Conservation (phyloP, 768 basidiomycete genomes). For the Panellus pusillus region DNA sequence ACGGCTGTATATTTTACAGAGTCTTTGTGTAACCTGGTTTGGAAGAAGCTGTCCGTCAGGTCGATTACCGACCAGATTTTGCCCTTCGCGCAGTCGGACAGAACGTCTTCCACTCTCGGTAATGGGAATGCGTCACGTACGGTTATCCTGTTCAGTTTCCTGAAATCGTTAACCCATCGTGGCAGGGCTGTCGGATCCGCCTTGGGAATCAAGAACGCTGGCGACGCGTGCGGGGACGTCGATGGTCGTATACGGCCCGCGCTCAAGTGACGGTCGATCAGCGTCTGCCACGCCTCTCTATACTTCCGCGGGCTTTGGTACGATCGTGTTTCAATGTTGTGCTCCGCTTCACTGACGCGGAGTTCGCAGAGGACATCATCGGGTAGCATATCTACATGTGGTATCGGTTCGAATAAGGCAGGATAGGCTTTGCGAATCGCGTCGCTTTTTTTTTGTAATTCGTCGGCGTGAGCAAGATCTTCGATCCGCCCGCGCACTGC, state of each 20-base stretch:
- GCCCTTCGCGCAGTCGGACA: conserved; percentile 34
- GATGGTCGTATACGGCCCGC: conserved; percentile 32
- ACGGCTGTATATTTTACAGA: conserved; percentile 34
- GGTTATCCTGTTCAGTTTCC: conserved; percentile 32
- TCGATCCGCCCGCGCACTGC: not conserved
- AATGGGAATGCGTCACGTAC: conserved; percentile 30
- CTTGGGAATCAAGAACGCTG: conserved; percentile 35
- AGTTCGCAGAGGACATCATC: conserved; percentile 23
- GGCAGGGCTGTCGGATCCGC: conserved; percentile 28
- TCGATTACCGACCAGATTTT: conserved; percentile 34
- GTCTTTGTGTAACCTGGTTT: conserved; percentile 29
- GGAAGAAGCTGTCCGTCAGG: conserved; percentile 40
- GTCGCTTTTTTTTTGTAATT: no score
- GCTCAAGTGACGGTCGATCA: conserved; percentile 12
- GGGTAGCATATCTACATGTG: conserved; percentile 23
- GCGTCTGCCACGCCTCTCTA: not conserved
- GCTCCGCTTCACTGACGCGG: conserved; percentile 25
- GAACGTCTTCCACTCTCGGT: conserved; percentile 18
- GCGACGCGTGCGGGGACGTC: conserved; percentile 33
- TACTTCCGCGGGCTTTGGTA: conserved; percentile 16
- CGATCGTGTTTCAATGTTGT: conserved; percentile 13
- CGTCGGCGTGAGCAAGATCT: not conserved
- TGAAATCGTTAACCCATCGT: conserved; percentile 38
- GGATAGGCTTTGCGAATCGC: conserved; percentile 13
- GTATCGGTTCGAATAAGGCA: conserved; percentile 23